Conservation (phyloP, 805 yeast genomes). For the Candida yuanshanica region DNA sequence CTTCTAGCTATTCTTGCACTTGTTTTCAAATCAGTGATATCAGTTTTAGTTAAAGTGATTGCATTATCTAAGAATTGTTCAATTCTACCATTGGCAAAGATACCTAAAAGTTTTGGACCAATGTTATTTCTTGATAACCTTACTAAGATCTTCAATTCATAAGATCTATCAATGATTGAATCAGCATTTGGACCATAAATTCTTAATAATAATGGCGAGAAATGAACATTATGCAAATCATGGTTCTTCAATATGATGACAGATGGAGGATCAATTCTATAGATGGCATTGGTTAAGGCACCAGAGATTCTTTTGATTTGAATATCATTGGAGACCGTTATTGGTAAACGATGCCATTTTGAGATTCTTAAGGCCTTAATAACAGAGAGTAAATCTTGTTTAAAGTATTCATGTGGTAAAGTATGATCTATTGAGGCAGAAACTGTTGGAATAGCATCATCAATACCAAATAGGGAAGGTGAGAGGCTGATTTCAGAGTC, state of each 20-base stretch:
- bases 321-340: constrained; percentile 36
- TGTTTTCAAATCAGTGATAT: constrained; percentile 69
- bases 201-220: constrained; percentile 65
- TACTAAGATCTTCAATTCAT: constrained; percentile 66
- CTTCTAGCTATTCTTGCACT: constrained; percentile 87
- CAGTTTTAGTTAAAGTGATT: constrained; percentile 63
- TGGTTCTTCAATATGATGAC: constrained; percentile 28
- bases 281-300: constrained; percentile 89
- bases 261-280: constrained; percentile 58
- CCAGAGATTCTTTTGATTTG: constrained; percentile 72
- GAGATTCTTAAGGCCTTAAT: constrained; percentile 60
- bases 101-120: constrained; percentile 86
- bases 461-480: background rate
- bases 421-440: constrained; percentile 64
- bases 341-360: constrained; percentile 60
- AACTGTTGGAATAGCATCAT: constrained; percentile 38
- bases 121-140: constrained; percentile 72
- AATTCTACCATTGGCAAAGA: constrained; percentile 86
- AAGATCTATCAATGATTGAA: constrained; percentile 77
- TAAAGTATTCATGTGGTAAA: constrained; percentile 78
- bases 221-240: constrained; percentile 31
- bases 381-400: constrained; percentile 68
- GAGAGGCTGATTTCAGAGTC: background rate
- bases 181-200: constrained; percentile 88
- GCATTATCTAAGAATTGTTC: constrained; percentile 90